phyloP scores from a whole-genome alignment of 257 asterid genomes.

The Nyctanthes arbortristis region DNA sequence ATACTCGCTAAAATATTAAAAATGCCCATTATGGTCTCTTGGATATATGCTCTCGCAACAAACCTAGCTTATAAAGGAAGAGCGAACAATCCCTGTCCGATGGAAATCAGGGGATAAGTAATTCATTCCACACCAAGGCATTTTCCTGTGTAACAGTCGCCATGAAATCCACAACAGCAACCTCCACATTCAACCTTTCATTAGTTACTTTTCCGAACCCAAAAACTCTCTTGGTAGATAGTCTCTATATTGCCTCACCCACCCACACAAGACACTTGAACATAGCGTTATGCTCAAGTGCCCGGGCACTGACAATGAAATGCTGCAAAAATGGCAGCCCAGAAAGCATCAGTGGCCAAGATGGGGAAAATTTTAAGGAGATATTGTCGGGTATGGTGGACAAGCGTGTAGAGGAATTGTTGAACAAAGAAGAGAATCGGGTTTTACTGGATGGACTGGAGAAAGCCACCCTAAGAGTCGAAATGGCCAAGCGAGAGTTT shows the following conservation, averaged over 20 bases:
- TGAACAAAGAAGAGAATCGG: constrained; percentile 76
- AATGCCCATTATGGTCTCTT: too few species aligned
- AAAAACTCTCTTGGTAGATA: constrained; percentile 23
- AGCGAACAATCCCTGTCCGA: too few species aligned
- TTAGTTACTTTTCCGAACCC: constrained; percentile 23
- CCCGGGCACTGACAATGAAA: constrained; percentile 32
- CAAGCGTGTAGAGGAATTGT: constrained; percentile 62
- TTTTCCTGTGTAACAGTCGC: too few species aligned
- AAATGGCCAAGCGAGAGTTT: constrained; percentile 67
- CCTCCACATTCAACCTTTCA: constrained; percentile 35
- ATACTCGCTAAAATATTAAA: too few species aligned
- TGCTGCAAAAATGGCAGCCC: constrained; percentile 53
- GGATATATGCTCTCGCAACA: too few species aligned
- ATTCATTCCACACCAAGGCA: too few species aligned
- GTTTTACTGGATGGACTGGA: constrained; percentile 74
- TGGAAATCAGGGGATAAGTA: too few species aligned
- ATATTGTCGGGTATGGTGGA: constrained; percentile 69
- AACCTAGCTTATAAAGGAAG: too few species aligned
- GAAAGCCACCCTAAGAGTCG: constrained; percentile 79
- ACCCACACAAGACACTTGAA: constrained; percentile 21
- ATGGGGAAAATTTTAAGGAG: constrained; percentile 46
- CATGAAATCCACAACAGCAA: constrained; percentile 40
- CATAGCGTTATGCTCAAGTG: constrained; percentile 17
- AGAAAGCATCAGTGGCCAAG: constrained; percentile 21
- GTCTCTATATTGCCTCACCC: constrained; percentile 18